Evolutionary conservation across 1,139 yeast species (phyloP).

Genomic region (Geotrichum aggregatum): DNA sequence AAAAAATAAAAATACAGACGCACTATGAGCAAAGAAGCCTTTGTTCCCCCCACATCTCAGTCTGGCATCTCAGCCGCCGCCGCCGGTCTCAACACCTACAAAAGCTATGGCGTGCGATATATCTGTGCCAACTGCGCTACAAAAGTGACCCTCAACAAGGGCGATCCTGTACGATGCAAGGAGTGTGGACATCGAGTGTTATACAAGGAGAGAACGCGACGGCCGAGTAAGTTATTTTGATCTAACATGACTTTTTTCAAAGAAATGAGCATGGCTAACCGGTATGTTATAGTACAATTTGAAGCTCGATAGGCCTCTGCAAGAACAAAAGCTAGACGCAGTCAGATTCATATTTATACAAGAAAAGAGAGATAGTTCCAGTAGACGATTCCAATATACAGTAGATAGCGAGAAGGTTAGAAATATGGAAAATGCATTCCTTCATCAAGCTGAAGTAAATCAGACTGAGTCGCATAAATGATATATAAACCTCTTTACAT

Average conservation of each 20-base stretch:
- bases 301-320: slow-evolving; percentile 55
- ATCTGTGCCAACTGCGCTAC: slow-evolving; percentile 97
- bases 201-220: slow-evolving; percentile 93
- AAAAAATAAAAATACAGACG: not conserved
- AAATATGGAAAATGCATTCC: not conserved
- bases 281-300: slow-evolving; percentile 47
- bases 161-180: slow-evolving; percentile 96
- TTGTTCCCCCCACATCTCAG: slow-evolving; percentile 72
- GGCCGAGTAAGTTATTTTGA: slow-evolving; percentile 62
- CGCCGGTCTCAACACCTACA: slow-evolving; percentile 61
- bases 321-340: not conserved
- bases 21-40: slow-evolving; percentile 69
- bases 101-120: slow-evolving; percentile 83
- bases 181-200: slow-evolving; percentile 98
- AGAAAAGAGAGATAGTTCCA: slow-evolving; percentile 12
- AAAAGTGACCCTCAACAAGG: slow-evolving; percentile 79
- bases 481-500: not conserved
- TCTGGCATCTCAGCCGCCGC: slow-evolving; percentile 67
- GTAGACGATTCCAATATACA: no score
- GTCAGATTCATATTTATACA: not conserved
- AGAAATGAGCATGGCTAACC: slow-evolving; percentile 16
- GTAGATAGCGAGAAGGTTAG: no score
- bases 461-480: slow-evolving; percentile 3
- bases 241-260: not conserved
- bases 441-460: not conserved